Percentiles rank a stretch among this genome's conserved stretches.
phyloP scores from a whole-genome alignment of 2,329 filamentous ascomycete species.

The Venturia asperata region DNA sequence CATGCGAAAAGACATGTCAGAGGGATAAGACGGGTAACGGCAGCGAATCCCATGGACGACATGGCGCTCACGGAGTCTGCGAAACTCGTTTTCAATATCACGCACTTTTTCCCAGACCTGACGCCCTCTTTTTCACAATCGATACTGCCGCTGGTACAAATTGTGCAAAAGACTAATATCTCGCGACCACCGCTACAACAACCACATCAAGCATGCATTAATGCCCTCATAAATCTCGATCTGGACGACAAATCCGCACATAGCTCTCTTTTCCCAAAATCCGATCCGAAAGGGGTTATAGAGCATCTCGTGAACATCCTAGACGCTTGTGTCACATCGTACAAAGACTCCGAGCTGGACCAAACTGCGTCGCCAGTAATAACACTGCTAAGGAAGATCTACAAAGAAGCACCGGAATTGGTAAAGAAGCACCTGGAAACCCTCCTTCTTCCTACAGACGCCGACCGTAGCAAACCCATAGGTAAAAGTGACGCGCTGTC shows the following conservation, averaged over 20 bases:
- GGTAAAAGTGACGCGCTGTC: conserved; percentile 69
- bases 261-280: conserved; percentile 56
- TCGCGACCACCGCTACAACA: conserved; percentile 62
- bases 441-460: conserved; percentile 65
- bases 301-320: conserved; percentile 65
- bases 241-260: not conserved
- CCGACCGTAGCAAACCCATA: conserved; percentile 69
- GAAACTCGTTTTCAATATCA: conserved; percentile 85
- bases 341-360: conserved; percentile 66
- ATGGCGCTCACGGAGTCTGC: conserved; percentile 78
- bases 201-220: conserved; percentile 65
- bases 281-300: conserved; percentile 52
- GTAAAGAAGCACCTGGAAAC: conserved; percentile 57
- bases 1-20: conserved; percentile 56
- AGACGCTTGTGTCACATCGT: conserved; percentile 55
- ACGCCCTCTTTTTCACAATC: conserved; percentile 57
- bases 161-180: conserved; percentile 57
- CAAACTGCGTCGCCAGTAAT: conserved; percentile 62
- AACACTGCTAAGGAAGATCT: conserved; percentile 64
- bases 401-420: conserved; percentile 58
- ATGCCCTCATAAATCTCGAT: conserved; percentile 69
- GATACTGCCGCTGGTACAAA: conserved; percentile 61
- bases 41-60: conserved; percentile 57
- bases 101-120: conserved; percentile 62
- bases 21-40: conserved; percentile 28